A percentile compares a stretch with the other conserved stretches of the same genome.
Conservation (phyloP, 2,329 filamentous ascomycete genomes). For the Dothideomycetes sp. region DNA sequence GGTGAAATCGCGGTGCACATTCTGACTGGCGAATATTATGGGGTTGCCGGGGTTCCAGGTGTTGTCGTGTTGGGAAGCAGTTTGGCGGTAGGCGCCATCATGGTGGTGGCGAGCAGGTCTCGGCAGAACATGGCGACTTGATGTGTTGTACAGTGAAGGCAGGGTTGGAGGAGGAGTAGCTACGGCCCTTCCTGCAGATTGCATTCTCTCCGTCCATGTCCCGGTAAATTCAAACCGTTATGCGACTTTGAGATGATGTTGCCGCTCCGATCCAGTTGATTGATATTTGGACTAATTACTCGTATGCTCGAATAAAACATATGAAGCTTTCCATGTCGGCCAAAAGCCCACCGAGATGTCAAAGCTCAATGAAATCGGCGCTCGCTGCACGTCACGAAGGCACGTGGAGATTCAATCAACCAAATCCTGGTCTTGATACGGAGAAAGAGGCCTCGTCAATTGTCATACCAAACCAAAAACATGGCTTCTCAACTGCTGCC, state of each 20-base stretch:
- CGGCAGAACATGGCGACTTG: constrained; percentile 2
- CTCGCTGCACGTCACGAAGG: too few relatives aligned
- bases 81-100: not conserved
- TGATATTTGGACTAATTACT: too few relatives aligned
- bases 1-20: not conserved
- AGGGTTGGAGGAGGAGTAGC: not conserved
- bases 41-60: not conserved
- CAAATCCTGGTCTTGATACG: too few relatives aligned
- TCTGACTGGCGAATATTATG: not conserved
- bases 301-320: too few relatives aligned
- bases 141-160: not conserved
- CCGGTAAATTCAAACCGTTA: too few relatives aligned
- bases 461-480: not conserved
- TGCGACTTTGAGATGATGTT: too few relatives aligned
- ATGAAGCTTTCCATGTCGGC: too few relatives aligned
- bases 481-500: constrained; percentile 27
- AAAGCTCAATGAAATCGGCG: too few relatives aligned
- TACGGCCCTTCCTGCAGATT: constrained; percentile 11
- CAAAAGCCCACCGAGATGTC: too few relatives aligned
- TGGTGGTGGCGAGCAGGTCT: not conserved
- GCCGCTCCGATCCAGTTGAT: too few relatives aligned
- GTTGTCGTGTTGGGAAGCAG: not conserved
- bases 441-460: too few relatives aligned
- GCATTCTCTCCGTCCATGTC: constrained; percentile 12
- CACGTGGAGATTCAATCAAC: too few relatives aligned